Base-by-base conservation (phyloP, 768 basidiomycete genomes). In the Termitomyces sp. region DNA sequence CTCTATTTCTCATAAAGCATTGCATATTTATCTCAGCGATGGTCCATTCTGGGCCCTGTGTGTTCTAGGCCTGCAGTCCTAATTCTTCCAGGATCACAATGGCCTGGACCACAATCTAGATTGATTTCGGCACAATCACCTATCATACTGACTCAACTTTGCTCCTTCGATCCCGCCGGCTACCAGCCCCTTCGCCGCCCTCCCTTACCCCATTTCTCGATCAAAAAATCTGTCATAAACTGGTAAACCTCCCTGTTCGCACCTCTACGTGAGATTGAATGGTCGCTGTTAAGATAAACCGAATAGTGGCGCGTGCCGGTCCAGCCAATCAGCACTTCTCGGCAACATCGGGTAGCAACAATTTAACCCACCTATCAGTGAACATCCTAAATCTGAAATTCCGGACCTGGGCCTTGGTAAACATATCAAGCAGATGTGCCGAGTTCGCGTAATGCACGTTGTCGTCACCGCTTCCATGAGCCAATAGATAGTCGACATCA, bases 401-500 rank as follows among this genome's bases (percentile, higher is more conserved):
- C 65, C 88, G 79, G 45, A 98, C 82, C 56, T 85, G 76, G 26
- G 79, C 86, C 64, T 78, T 75, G 0, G 95, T 98, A 64, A 99
- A 82, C 87, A 97, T 95, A 72, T 98, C 96, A 36, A 99, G 73
- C 66, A 99, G 68, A 64, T 91, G 91, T 13, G 94, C 94, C 54
- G 90, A 86, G 74, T 99, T 95, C 39, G 90, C 84, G 66, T 84
- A 95, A 72, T 99, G 97, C 45, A 99, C 95, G 67, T 98, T 98
- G 69, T 98, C 96, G 69, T 98, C 96, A 9, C 88, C 96, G 63
- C 88, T 93, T 32, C 97, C 97, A 66, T 98, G 95, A 10, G 90
- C 91, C 53, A 98, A 83, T 50, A 95, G 71, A 70, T 83, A 98
- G 62, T 93, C 83, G 32, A 88, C 80, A 57, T 89, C 77, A 62